A percentile compares a stretch with the other conserved stretches of the same genome.
Conservation (phyloP, 106 monocot species). For the Chionographis japonica region DNA sequence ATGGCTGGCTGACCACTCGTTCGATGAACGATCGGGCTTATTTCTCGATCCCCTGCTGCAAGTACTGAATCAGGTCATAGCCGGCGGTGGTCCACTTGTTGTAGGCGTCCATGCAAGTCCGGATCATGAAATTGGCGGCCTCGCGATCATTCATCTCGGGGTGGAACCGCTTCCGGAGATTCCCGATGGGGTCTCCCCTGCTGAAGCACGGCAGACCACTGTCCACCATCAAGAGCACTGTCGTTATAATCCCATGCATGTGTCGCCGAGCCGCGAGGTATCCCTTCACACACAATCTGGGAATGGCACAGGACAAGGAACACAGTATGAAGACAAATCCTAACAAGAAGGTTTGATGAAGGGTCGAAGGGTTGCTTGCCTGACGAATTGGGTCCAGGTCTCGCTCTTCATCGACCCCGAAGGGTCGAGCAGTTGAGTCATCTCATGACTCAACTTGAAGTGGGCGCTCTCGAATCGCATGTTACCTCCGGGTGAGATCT, state of each 20-base stretch:
- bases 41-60: slow-evolving; percentile 97
- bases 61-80: slow-evolving; percentile 95
- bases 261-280: slow-evolving; percentile 86
- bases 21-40: slow-evolving; percentile 12
- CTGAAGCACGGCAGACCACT: slow-evolving; percentile 98
- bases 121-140: slow-evolving; percentile 95
- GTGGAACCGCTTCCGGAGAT: slow-evolving; percentile 88
- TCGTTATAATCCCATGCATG: slow-evolving; percentile 84
- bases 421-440: slow-evolving; percentile 98
- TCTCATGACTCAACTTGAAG: slow-evolving; percentile 98
- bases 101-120: slow-evolving; percentile 88
- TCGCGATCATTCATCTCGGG: slow-evolving; percentile 97
- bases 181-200: slow-evolving; percentile 89
- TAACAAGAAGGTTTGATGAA: not conserved
- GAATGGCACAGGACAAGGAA: not conserved
- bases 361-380: slow-evolving; percentile 29
- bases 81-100: slow-evolving; percentile 99
- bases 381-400: slow-evolving; percentile 92
- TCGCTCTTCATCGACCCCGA: slow-evolving; percentile 99
- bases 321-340: not conserved
- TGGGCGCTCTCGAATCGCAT: slow-evolving; percentile 98
- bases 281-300: slow-evolving; percentile 93
- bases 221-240: slow-evolving; percentile 87
- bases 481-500: slow-evolving; percentile 96
- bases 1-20: not conserved